Percentiles rank a stretch among this genome's conserved stretches.
Evolutionary conservation across 495 filamentous ascomycete genomes (phyloP).

Genomic region (Hypoxylon lenormandii): DNA sequence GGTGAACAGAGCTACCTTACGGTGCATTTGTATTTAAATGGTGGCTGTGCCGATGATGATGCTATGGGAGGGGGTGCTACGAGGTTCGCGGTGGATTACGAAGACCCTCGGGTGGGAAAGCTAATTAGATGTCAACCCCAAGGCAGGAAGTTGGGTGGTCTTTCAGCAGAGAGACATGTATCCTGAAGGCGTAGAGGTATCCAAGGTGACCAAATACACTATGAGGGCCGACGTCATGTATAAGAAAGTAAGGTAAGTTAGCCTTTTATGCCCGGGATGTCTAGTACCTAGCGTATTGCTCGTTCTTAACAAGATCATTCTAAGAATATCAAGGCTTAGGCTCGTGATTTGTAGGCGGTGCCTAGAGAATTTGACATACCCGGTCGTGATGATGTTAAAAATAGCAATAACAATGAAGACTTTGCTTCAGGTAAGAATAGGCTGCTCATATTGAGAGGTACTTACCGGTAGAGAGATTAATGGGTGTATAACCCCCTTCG

Average conservation of each 20-base stretch:
- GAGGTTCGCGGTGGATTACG: slow-evolving; percentile 66
- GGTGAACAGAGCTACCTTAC: slow-evolving; percentile 74
- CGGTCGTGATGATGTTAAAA: too few relatives aligned
- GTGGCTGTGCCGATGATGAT: slow-evolving; percentile 21
- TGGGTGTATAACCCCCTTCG: too few relatives aligned
- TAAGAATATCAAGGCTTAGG: too few relatives aligned
- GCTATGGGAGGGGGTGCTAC: slow-evolving; percentile 74
- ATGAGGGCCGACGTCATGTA: slow-evolving; percentile 84
- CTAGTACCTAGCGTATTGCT: too few relatives aligned
- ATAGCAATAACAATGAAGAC: too few relatives aligned
- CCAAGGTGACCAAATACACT: slow-evolving; percentile 75
- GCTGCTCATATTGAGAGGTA: too few relatives aligned
- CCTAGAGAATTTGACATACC: too few relatives aligned
- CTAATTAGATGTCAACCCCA: slow-evolving; percentile 75
- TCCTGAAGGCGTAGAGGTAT: slow-evolving; percentile 78
- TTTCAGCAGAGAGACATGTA: slow-evolving; percentile 78
- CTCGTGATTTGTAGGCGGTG: too few relatives aligned
- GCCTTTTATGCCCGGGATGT: not conserved
- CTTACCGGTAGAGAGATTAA: too few relatives aligned
- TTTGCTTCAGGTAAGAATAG: too few relatives aligned
- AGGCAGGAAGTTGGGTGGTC: slow-evolving; percentile 75
- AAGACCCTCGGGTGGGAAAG: slow-evolving; percentile 47
- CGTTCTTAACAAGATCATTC: too few relatives aligned
- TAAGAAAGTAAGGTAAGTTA: slow-evolving; percentile 37
- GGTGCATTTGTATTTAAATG: slow-evolving; percentile 83